Base-by-base conservation (phyloP, 2,329 filamentous ascomycete species). In the Botrytis cinerea region DNA sequence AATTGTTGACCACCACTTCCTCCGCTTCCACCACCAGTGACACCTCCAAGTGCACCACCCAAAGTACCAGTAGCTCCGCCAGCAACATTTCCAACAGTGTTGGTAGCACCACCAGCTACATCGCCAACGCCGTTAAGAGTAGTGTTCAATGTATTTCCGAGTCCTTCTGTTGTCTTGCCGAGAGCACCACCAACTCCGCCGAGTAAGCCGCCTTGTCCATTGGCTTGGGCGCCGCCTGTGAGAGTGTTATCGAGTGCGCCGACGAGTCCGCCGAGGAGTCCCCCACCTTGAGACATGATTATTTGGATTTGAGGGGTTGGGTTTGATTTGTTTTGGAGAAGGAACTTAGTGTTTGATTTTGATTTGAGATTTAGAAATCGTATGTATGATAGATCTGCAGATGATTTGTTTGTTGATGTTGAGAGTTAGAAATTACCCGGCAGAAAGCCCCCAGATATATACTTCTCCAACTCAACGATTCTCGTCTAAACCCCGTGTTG, bases 201-300 rank as follows among this genome's bases (percentile, higher is more conserved):
- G 57, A 84, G 75, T 22, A 84, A 77, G 1, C 83, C 83, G 16
- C 82, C 83, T 74, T 83, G 80, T 57, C 81, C 81, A 43, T 83
- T 71, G 32, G 80, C 79, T 74, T 83, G 78, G 46, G 83, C 81
- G 71, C 81, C 82, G 60, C 82, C 82, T 28, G 82, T 83, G 67
- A 83, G 78, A 61, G 82, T 81, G 72, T 81, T 83, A 75, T 83
- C 81, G 73, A 83, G 77, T 54, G 78, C 77, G 73, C 81, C 80
- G 69, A 81, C 80, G 57, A 73, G 67, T 45, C 67, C 67, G 57
- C 72, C 72, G 67, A 73, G 72, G 18, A 73, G 72, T 64, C 72
- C 72, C 57, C 71, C 71, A 57, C 66, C 48, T 67, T 72, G 64
- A n/a, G 71, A 68, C 71, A 72, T 72, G 46, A 38, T 70, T 14